These are phyloP conservation scores for Acanthamoeba polyphaga DNA, from an alignment of 208 protist species.

Conservation along the genomic window DNA sequence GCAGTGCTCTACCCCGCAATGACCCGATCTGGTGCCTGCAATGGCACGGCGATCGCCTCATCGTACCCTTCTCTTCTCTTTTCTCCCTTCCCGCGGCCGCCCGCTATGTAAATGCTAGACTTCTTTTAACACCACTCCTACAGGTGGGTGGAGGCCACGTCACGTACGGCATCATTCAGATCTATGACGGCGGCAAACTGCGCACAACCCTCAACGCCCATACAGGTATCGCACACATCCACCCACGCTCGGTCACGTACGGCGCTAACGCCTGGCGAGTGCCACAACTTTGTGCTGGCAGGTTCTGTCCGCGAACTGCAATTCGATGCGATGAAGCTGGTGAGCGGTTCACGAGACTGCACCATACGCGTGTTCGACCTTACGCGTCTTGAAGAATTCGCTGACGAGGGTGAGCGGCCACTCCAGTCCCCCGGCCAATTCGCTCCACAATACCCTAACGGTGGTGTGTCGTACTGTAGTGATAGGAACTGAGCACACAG, in stretches of 20 bases:
- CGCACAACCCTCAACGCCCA: constrained; percentile 1
- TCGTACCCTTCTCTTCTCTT: not conserved
- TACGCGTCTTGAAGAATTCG: not conserved
- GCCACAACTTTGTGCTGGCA: not conserved
- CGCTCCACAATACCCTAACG: no score
- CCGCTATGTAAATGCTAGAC: not conserved
- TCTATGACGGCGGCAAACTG: not conserved
- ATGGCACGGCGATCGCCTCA: not conserved
- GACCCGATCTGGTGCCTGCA: constrained; percentile 48
- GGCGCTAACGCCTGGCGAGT: not conserved
- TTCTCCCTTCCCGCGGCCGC: not conserved
- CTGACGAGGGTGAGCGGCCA: not conserved
- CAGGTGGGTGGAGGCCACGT: constrained; percentile 33
- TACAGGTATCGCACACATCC: not conserved
- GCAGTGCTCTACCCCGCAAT: not conserved
- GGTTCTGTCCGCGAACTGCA: constrained; percentile 51
- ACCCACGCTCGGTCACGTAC: not conserved
- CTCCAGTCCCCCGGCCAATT: no score
- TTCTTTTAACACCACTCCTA: not conserved
- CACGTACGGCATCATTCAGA: constrained; percentile 46
- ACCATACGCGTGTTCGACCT: constrained; percentile 58
- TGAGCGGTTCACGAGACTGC: constrained; percentile 63
- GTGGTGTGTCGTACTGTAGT: not conserved
- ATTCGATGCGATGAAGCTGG: constrained; percentile 41
- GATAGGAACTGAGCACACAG: not conserved